phyloP scores from a whole-genome alignment of 306 rosid species.

The Lathyrus aphaca region DNA sequence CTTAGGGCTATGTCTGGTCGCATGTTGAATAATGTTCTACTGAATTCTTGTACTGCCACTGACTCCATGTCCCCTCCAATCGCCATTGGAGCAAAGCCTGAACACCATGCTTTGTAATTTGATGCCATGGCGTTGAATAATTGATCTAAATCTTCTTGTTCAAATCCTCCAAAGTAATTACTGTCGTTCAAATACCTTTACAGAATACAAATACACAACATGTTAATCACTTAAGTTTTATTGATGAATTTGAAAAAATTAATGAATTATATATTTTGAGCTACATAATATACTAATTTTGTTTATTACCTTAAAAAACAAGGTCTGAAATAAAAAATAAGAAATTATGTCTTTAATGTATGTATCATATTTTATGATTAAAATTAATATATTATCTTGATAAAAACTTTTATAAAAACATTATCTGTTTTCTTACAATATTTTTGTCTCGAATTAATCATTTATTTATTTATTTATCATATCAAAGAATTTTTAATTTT shows the following conservation, averaged over 20 bases:
- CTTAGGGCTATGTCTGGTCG: slow-evolving; percentile 53
- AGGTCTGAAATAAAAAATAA: no score
- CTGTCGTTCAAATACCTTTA: slow-evolving; percentile 59
- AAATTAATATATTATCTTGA: no score
- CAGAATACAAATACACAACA: background rate
- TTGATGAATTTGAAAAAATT: background rate
- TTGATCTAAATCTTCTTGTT: slow-evolving; percentile 67
- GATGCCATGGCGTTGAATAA: slow-evolving; percentile 62
- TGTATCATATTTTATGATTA: no score
- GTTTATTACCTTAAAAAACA: no score
- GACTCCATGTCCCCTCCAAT: slow-evolving; percentile 88
- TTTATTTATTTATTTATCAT: no score
- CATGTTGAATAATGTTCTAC: slow-evolving; percentile 64
- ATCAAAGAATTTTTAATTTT: no score
- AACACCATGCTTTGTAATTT: slow-evolving; percentile 85
- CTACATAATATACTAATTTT: background rate
- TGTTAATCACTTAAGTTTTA: background rate
- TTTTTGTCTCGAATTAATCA: no score
- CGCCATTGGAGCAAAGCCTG: slow-evolving; percentile 75
- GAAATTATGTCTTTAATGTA: no score
- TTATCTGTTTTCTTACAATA: no score
- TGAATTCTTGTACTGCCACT: slow-evolving; percentile 74
- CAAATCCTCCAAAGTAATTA: slow-evolving; percentile 80
- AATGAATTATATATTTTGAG: no score
- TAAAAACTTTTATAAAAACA: no score